Evolutionary conservation across 192 early-diverging fungal species (phyloP).

Genomic region (Backusella australiensis): DNA sequence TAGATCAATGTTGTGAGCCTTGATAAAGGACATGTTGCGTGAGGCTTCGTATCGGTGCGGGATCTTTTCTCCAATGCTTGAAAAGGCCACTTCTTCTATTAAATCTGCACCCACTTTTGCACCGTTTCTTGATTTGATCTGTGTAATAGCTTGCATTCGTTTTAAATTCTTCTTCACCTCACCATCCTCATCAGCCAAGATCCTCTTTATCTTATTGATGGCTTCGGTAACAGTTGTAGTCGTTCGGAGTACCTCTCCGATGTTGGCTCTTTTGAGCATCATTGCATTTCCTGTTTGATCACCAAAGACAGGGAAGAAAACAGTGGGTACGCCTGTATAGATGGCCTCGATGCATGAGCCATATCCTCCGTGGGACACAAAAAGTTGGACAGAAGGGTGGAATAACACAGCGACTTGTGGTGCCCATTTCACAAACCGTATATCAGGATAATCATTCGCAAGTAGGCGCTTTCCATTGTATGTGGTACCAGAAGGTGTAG

Average conservation of each 20-base stretch:
- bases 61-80: neutral
- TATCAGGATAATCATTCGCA: neutral
- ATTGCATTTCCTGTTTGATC: conserved; percentile 19
- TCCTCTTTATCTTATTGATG: too few species aligned
- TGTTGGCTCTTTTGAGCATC: too few species aligned
- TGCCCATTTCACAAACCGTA: conserved; percentile 12
- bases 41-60: conserved; percentile 18
- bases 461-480: neutral
- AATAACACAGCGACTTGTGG: conserved; percentile 31
- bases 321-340: conserved; percentile 14
- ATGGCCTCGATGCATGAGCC: conserved; percentile 30
- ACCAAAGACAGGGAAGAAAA: conserved; percentile 26
- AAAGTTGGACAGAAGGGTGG: conserved; percentile 21
- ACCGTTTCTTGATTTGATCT: conserved; percentile 1
- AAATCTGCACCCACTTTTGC: conserved; percentile 8
- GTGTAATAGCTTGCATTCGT: neutral
- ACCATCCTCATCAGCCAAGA: too few species aligned
- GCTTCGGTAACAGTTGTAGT: too few species aligned
- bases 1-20: conserved; percentile 17
- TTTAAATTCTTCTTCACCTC: too few species aligned
- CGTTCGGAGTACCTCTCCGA: too few species aligned
- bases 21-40: conserved; percentile 17
- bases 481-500: neutral
- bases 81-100: conserved; percentile 24
- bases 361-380: conserved; percentile 29